phyloP scores from a whole-genome alignment of 148 eudicot species.

The Camellia lanceoleosa region DNA sequence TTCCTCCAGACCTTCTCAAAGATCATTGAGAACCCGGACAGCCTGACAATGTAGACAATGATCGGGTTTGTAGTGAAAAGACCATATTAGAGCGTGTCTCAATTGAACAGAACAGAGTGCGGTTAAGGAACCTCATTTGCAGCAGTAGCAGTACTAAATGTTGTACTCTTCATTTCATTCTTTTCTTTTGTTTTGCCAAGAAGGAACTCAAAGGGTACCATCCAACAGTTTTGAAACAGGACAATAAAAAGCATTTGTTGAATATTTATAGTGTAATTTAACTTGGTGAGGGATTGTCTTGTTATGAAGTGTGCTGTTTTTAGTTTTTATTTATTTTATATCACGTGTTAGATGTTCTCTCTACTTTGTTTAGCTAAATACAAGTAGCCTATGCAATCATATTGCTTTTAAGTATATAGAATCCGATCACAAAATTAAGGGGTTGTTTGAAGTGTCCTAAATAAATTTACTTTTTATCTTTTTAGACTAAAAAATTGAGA shows the following conservation, averaged over 20 bases:
- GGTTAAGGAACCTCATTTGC: not conserved
- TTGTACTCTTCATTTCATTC: not conserved
- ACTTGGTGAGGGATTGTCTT: not conserved
- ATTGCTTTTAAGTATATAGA: too few relatives aligned
- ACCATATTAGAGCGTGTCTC: not conserved
- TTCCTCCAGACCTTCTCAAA: conserved; percentile 93
- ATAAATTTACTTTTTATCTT: too few relatives aligned
- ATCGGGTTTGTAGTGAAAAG: not conserved
- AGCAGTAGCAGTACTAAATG: not conserved
- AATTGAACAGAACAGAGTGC: not conserved
- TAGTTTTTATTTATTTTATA: too few relatives aligned
- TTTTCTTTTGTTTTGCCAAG: not conserved
- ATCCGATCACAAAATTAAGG: too few relatives aligned
- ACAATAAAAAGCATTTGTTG: not conserved
- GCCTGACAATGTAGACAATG: conserved; percentile 69
- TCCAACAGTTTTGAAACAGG: not conserved
- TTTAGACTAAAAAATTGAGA: too few relatives aligned
- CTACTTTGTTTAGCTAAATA: not conserved
- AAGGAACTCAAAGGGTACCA: too few relatives aligned
- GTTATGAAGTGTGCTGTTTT: not conserved
- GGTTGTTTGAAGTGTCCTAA: too few relatives aligned
- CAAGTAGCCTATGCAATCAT: too few relatives aligned
- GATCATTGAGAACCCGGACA: conserved; percentile 75
- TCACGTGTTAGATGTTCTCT: not conserved
- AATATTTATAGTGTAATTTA: too few relatives aligned